Conservation (phyloP, 495 filamentous ascomycete species). For the Trypethelium eluteriae region DNA sequence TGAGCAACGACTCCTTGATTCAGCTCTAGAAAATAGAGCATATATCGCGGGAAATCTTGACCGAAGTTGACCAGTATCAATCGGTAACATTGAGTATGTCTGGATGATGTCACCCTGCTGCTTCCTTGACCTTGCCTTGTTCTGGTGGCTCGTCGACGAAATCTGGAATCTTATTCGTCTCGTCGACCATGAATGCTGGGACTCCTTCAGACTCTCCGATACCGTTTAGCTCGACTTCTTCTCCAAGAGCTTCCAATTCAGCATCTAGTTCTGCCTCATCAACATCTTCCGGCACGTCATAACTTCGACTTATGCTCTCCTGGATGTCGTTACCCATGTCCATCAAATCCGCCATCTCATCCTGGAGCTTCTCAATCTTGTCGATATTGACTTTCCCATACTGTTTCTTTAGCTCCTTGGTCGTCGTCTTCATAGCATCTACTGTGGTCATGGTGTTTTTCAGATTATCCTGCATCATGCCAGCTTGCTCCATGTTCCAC, state of each 20-base stretch:
- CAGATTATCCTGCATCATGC: constrained; percentile 98
- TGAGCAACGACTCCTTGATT: no score
- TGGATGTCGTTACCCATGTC: constrained; percentile 98
- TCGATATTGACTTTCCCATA: constrained; percentile 97
- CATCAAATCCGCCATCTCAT: constrained; percentile 98
- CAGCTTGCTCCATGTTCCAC: constrained; percentile 99
- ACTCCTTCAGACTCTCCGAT: constrained; percentile 54
- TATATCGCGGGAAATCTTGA: no score
- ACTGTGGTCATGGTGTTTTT: constrained; percentile 99
- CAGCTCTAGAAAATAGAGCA: no score
- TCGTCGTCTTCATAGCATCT: constrained; percentile 93
- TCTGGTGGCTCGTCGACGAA: constrained; percentile 67
- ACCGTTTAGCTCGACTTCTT: constrained; percentile 68
- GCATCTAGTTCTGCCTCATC: constrained; percentile 97
- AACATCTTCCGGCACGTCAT: constrained; percentile 94
- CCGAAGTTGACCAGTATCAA: neutral
- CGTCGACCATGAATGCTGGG: constrained; percentile 84
- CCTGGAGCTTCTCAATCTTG: constrained; percentile 95
- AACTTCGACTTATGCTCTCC: constrained; percentile 85
- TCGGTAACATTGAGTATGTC: neutral
- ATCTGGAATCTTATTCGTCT: constrained; percentile 59
- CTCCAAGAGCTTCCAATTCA: constrained; percentile 87
- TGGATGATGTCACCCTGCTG: constrained; percentile 44
- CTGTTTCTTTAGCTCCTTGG: constrained; percentile 87
- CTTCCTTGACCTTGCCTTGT: constrained; percentile 71